Percentiles rank a stretch among this genome's conserved stretches.
These are phyloP conservation scores for Candida pseudoglaebosa DNA, from an alignment of 805 yeast species.

Conservation along the genomic window DNA sequence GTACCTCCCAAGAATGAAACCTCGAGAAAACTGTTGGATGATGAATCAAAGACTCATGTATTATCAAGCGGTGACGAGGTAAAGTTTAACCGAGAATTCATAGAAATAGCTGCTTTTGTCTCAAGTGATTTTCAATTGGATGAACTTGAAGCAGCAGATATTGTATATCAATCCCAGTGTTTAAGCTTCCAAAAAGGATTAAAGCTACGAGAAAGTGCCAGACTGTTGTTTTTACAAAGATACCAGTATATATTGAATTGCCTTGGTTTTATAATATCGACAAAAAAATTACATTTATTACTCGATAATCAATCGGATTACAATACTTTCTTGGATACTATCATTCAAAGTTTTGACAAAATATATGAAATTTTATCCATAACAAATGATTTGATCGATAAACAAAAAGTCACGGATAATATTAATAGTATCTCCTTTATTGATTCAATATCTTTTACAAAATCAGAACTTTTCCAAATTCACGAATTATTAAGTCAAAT, in stretches of 20 bases:
- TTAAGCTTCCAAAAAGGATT: slow-evolving; percentile 43
- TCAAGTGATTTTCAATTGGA: slow-evolving; percentile 53
- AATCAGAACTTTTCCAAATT: slow-evolving; percentile 57
- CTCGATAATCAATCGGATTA: slow-evolving; percentile 13
- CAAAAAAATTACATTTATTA: slow-evolving; percentile 20
- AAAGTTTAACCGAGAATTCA: slow-evolving; percentile 62
- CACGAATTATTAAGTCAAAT: slow-evolving; percentile 73
- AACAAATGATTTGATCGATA: slow-evolving; percentile 47
- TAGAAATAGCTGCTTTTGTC: slow-evolving; percentile 57
- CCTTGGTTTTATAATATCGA: slow-evolving; percentile 30
- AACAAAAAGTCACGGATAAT: slow-evolving; percentile 50
- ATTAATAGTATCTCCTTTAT: slow-evolving; percentile 38
- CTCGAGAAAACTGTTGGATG: slow-evolving; percentile 45
- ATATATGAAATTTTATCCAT: slow-evolving; percentile 55
- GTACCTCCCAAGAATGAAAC: slow-evolving; percentile 42
- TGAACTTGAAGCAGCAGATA: slow-evolving; percentile 70
- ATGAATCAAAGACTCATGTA: slow-evolving; percentile 29
- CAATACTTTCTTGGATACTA: slow-evolving; percentile 29
- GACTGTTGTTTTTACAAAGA: slow-evolving; percentile 64
- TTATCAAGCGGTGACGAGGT: slow-evolving; percentile 57
- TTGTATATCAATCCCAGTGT: slow-evolving; percentile 48
- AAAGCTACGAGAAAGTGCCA: slow-evolving; percentile 55
- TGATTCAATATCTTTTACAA: slow-evolving; percentile 47
- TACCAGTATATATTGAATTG: slow-evolving; percentile 72
- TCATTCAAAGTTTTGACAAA: slow-evolving; percentile 52